These are phyloP conservation scores for Cryptococcus floricola DNA, from an alignment of 1,284 basidiomycete species.

Conservation along the genomic window DNA sequence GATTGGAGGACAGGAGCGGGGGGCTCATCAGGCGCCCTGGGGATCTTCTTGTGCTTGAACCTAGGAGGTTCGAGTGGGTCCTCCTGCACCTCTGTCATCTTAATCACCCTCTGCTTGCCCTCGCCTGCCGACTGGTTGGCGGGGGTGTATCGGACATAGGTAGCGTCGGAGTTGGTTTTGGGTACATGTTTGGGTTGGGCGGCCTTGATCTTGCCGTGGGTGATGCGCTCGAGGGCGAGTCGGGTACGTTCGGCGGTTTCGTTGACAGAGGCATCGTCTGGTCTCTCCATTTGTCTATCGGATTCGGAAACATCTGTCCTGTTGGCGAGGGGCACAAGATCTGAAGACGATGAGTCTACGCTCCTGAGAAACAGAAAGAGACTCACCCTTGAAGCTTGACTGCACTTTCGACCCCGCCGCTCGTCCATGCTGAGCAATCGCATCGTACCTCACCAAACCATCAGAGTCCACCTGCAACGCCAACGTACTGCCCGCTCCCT, in stretches of 20 bases:
- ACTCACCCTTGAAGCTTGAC: conserved; percentile 77
- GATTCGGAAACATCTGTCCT: conserved; percentile 80
- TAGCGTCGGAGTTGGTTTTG: conserved; percentile 73
- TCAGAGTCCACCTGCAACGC: conserved; percentile 95
- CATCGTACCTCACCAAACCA: conserved; percentile 94
- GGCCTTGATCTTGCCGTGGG: conserved; percentile 93
- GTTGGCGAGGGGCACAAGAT: conserved; percentile 87
- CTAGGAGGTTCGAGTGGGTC: conserved; percentile 95
- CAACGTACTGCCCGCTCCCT: conserved; percentile 77
- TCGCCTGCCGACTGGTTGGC: conserved; percentile 51
- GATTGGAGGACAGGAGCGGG: conserved; percentile 95
- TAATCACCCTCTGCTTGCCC: conserved; percentile 93
- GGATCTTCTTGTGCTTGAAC: conserved; percentile 99
- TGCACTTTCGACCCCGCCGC: conserved; percentile 80
- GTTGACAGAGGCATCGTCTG: conserved; percentile 84
- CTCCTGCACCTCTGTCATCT: conserved; percentile 95
- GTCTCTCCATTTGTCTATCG: conserved; percentile 75
- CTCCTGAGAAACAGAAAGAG: not conserved
- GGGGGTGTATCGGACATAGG: conserved; percentile 95
- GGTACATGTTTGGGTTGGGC: conserved; percentile 66
- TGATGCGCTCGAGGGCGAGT: conserved; percentile 85
- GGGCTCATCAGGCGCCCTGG: conserved; percentile 88
- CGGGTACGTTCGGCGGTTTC: conserved; percentile 85
- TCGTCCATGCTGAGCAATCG: conserved; percentile 92
- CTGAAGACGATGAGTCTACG: conserved; percentile 45